Evolutionary conservation across 2,329 filamentous ascomycete genomes (phyloP).

Genomic region (Cercospora canescens): DNA sequence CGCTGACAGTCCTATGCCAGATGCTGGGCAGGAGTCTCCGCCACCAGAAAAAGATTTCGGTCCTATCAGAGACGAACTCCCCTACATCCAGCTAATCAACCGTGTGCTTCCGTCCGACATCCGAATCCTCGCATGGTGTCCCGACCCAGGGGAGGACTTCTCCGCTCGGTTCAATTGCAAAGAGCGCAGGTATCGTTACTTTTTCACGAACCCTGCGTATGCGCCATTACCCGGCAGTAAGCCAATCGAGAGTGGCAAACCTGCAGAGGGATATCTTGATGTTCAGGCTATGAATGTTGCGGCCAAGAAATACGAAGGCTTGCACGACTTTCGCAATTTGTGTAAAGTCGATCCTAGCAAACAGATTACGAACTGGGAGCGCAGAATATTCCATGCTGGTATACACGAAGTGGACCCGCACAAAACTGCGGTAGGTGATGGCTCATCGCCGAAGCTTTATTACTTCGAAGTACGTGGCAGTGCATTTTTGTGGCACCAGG

Average conservation of each 20-base stretch:
- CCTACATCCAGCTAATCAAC: slow-evolving; percentile 82
- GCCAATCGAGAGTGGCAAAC: slow-evolving; percentile 22
- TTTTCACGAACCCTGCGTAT: slow-evolving; percentile 94
- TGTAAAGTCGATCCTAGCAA: slow-evolving; percentile 92
- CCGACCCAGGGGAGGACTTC: slow-evolving; percentile 74
- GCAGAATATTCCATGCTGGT: slow-evolving; percentile 76
- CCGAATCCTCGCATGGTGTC: slow-evolving; percentile 89
- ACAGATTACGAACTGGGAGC: slow-evolving; percentile 79
- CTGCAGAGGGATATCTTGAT: slow-evolving; percentile 73
- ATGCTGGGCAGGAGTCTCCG: slow-evolving; percentile 17
- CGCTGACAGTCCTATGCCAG: slow-evolving; percentile 19
- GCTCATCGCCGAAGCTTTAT: slow-evolving; percentile 66
- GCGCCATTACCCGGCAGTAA: slow-evolving; percentile 55
- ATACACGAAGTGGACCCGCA: slow-evolving; percentile 64
- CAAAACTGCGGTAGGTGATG: slow-evolving; percentile 1
- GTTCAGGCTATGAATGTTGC: slow-evolving; percentile 83
- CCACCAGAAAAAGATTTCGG: slow-evolving; percentile 49
- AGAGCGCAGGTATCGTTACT: slow-evolving; percentile 91
- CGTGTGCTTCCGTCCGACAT: slow-evolving; percentile 86
- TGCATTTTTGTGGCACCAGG: slow-evolving; percentile 97
- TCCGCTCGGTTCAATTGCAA: slow-evolving; percentile 90
- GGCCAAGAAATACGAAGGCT: slow-evolving; percentile 75
- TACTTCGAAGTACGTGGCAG: slow-evolving; percentile 85
- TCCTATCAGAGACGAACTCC: slow-evolving; percentile 75
- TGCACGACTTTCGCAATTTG: slow-evolving; percentile 94